Evolutionary conservation across 2,329 filamentous ascomycete genomes (phyloP).

Genomic region (Xylariomycetidae sp.): DNA sequence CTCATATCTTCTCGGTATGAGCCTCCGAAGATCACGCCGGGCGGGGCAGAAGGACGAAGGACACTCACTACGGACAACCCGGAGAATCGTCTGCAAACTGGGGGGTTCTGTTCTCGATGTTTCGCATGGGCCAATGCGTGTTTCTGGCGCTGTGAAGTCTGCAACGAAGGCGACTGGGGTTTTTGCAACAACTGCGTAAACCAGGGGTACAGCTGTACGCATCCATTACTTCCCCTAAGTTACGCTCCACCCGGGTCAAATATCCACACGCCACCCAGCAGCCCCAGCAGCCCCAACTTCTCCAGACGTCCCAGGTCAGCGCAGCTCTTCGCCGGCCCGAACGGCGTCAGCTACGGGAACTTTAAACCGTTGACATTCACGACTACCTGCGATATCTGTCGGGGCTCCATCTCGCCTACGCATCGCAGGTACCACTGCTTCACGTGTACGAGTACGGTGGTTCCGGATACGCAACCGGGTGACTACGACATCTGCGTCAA

Average conservation of each 20-base stretch:
- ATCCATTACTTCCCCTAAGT: conserved; percentile 72
- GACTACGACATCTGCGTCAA: conserved; percentile 80
- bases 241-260: conserved; percentile 39
- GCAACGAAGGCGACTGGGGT: conserved; percentile 92
- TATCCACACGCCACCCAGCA: conserved; percentile 31
- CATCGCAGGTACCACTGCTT: conserved; percentile 76
- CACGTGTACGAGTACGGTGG: conserved; percentile 55
- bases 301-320: conserved; percentile 37
- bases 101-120: conserved; percentile 81
- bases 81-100: conserved; percentile 63
- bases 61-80: conserved; percentile 65
- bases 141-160: conserved; percentile 83
- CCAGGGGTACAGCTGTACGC: conserved; percentile 73
- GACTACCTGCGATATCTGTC: conserved; percentile 76
- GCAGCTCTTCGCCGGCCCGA: conserved; percentile 42
- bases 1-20: conserved; percentile 54
- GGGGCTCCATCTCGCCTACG: conserved; percentile 63
- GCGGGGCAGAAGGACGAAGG: conserved; percentile 50
- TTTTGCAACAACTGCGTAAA: conserved; percentile 88
- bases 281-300: conserved; percentile 32
- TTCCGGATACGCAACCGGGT: conserved; percentile 48
- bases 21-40: conserved; percentile 43
- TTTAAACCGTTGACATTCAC: conserved; percentile 69
- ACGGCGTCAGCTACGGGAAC: conserved; percentile 41
- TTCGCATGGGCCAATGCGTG: conserved; percentile 70